Conservation (phyloP, 2,329 filamentous ascomycete genomes). For the Diaporthe destruens region DNA sequence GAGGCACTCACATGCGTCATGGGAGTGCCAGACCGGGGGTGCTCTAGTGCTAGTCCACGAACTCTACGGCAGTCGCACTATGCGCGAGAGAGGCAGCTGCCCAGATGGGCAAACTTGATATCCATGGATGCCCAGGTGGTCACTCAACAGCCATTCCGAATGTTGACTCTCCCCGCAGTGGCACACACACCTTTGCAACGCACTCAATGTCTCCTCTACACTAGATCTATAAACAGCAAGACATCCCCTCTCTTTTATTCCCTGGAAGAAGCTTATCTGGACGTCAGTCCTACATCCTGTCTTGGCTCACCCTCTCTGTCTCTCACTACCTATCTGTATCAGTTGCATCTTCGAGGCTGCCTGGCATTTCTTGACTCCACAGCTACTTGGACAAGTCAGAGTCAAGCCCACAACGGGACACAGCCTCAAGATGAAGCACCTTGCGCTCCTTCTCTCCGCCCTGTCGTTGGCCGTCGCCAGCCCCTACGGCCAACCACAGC, state of each 20-base stretch:
- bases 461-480: constrained; percentile 13
- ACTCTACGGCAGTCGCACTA: too few relatives aligned
- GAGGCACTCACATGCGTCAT: too few relatives aligned
- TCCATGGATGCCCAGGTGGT: too few relatives aligned
- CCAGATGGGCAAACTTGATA: constrained; percentile 6
- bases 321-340: not conserved
- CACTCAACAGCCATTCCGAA: not conserved
- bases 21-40: too few relatives aligned
- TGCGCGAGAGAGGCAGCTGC: not conserved
- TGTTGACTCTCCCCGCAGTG: not conserved
- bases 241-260: not conserved
- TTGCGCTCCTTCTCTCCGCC: not conserved
- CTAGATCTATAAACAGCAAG: constrained; percentile 6
- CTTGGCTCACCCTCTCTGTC: not conserved
- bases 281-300: not conserved
- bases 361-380: not conserved
- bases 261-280: constrained; percentile 14
- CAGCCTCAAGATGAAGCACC: constrained; percentile 5
- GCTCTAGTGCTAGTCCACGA: too few relatives aligned
- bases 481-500: constrained; percentile 1
- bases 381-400: not conserved
- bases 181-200: not conserved
- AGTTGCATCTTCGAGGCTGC: not conserved
- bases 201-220: not conserved
- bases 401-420: not conserved